Conservation (phyloP, 2,329 filamentous ascomycete species). For the Aspergillus sp. region DNA sequence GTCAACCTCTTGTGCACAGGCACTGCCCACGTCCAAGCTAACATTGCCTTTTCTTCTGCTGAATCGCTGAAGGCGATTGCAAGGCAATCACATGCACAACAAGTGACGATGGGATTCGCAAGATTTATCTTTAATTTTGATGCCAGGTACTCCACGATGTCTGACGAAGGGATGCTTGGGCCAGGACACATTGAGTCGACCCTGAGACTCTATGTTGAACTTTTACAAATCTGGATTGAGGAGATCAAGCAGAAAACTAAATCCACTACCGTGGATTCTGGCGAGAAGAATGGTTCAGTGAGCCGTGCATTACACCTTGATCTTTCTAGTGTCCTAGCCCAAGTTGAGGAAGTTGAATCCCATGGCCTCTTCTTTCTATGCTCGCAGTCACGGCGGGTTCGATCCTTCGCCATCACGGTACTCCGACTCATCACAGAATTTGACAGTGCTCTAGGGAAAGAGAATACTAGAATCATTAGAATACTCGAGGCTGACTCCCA, state of each 20-base stretch:
- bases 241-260: constrained; percentile 86
- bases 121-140: constrained; percentile 99
- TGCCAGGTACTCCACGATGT: constrained; percentile 95
- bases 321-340: constrained; percentile 81
- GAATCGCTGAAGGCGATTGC: constrained; percentile 95
- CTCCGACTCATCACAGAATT: constrained; percentile 91
- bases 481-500: constrained; percentile 89
- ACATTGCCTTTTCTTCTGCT: constrained; percentile 88
- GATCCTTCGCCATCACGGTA: constrained; percentile 88
- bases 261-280: constrained; percentile 65
- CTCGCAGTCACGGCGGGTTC: constrained; percentile 87
- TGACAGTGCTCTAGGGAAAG: constrained; percentile 81
- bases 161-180: constrained; percentile 93
- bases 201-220: constrained; percentile 84
- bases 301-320: constrained; percentile 77
- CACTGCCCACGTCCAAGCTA: constrained; percentile 89
- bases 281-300: constrained; percentile 64
- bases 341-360: constrained; percentile 95
- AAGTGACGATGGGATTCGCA: constrained; percentile 94
- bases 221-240: constrained; percentile 96
- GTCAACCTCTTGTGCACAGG: constrained; percentile 95
- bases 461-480: constrained; percentile 78
- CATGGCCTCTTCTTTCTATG: constrained; percentile 97
- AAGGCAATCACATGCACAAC: constrained; percentile 85
- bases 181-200: constrained; percentile 94